Percentiles rank a stretch among this genome's conserved stretches.
Conservation (phyloP, 2,329 filamentous ascomycete species). For the Pseudogymnoascus sp. region DNA sequence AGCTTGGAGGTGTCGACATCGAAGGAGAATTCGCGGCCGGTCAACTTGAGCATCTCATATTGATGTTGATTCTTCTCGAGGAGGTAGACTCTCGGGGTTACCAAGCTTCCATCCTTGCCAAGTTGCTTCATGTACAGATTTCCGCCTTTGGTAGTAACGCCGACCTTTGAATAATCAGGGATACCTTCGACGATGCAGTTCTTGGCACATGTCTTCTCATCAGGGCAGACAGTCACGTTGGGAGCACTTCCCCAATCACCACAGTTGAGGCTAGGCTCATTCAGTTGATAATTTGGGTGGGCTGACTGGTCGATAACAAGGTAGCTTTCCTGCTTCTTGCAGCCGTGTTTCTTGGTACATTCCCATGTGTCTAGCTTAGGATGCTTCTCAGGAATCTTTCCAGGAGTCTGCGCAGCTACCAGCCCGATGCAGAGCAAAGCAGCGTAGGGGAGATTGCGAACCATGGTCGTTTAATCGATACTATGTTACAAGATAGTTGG, state of each 20-base stretch:
- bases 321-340: slow-evolving; percentile 37
- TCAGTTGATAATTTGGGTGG: slow-evolving; percentile 38
- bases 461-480: neutral
- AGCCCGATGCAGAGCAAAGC: slow-evolving; percentile 5
- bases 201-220: slow-evolving; percentile 40
- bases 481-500: neutral
- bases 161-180: slow-evolving; percentile 37
- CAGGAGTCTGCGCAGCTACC: slow-evolving; percentile 32
- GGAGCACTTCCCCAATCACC: slow-evolving; percentile 28
- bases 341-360: slow-evolving; percentile 43
- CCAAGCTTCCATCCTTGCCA: slow-evolving; percentile 19
- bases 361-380: slow-evolving; percentile 43
- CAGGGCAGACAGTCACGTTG: slow-evolving; percentile 40
- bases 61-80: slow-evolving; percentile 34
- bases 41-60: slow-evolving; percentile 38
- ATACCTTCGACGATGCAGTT: slow-evolving; percentile 48
- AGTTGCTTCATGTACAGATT: slow-evolving; percentile 30
- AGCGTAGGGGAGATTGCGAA: neutral
- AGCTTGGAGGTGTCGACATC: slow-evolving; percentile 36
- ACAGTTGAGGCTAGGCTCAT: slow-evolving; percentile 29
- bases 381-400: slow-evolving; percentile 38
- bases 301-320: slow-evolving; percentile 42
- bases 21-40: slow-evolving; percentile 37
- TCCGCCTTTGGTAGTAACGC: slow-evolving; percentile 33
- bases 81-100: slow-evolving; percentile 37